These are phyloP conservation scores for Colletotrichum scovillei DNA, from an alignment of 2,329 filamentous ascomycete genomes.

Conservation along the genomic window DNA sequence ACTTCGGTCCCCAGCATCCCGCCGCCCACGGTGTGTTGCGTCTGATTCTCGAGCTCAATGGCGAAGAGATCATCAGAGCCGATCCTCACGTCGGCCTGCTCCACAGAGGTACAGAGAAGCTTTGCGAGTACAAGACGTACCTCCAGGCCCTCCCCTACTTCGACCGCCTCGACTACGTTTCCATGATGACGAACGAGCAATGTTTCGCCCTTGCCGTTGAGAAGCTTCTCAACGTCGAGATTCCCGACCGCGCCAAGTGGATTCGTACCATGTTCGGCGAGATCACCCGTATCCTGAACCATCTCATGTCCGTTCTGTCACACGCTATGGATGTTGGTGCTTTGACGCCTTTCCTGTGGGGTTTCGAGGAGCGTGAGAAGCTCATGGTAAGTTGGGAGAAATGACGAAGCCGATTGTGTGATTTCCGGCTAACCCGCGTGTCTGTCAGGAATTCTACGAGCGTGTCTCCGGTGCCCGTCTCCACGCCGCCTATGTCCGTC, in stretches of 20 bases:
- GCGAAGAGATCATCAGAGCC: conserved; percentile 95
- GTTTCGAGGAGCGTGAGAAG: conserved; percentile 99
- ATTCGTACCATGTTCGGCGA: conserved; percentile 97
- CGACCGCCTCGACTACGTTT: conserved; percentile 98
- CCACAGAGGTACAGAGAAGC: conserved; percentile 97
- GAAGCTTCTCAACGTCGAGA: conserved; percentile 97
- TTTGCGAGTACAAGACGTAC: conserved; percentile 99
- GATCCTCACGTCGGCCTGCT: conserved; percentile 97
- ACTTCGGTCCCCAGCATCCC: conserved; percentile 98
- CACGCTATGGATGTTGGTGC: conserved; percentile 99
- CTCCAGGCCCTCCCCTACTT: conserved; percentile 98
- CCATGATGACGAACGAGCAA: conserved; percentile 99
- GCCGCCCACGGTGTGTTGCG: conserved; percentile 98
- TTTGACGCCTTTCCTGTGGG: conserved; percentile 98
- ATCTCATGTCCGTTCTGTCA: conserved; percentile 96
- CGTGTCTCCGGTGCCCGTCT: conserved; percentile 98
- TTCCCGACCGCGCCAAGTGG: conserved; percentile 95
- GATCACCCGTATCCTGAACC: conserved; percentile 93
- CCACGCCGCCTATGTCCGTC: conserved; percentile 95
- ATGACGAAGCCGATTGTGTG: background rate
- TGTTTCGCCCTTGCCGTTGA: conserved; percentile 95
- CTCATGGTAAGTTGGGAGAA: conserved; percentile 81
- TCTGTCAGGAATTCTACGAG: conserved; percentile 94
- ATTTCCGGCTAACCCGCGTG: conserved; percentile 5
- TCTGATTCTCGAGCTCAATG: conserved; percentile 96